Evolutionary conservation across 371 early-diverging fungal genomes (phyloP), one percentile per base, ranked within the genome.

Genomic region (Phascolomyces articulosus): DNA sequence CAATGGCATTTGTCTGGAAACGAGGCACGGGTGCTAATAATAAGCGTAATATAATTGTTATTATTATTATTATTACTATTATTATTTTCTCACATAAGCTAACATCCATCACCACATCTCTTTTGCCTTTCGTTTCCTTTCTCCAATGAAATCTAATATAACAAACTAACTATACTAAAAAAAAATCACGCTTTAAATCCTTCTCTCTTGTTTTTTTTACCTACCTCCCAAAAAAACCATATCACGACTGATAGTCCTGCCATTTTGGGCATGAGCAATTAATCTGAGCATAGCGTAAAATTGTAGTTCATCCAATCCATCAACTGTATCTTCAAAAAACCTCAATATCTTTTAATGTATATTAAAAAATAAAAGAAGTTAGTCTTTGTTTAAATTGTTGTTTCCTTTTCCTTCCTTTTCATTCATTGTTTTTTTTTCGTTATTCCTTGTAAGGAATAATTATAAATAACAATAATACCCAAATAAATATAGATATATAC

Each of bases 181-280:
- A 15, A 41, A 0, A n/a, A 8, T 13, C 44, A n/a, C 44, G 16
- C 44, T 13, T n/a, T 6, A 1, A 44, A n/a, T 47, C 51, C 58
- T 31, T 20, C 27, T 49, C 34, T 9, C 34, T 40, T 41, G 26
- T 1, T 3, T 29, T 15, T 29, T 48, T 31, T 24, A 44, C 24
- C 60, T 71, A 80, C 81, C 78, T 72, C 78, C 79, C 58, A 82
- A 57, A 61, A 69, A 75, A 11, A 82, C 74, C 51, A 82, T 62
- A 51, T 79, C 79, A 34, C 67, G 74, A 55, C 74, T 77, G 26
- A 82, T 67, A 44, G 69, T 69, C 18, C 82, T 75, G 28, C 82
- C 82, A 69, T 77, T 77, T 64, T 82, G 82, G 23, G 79, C 82
- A 72, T 82, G 82, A 10, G 78, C 77, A 64, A 79, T 73, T 16